Conservation (phyloP, 352 stramenopile genomes). For the Globisporangium megalacanthum region DNA sequence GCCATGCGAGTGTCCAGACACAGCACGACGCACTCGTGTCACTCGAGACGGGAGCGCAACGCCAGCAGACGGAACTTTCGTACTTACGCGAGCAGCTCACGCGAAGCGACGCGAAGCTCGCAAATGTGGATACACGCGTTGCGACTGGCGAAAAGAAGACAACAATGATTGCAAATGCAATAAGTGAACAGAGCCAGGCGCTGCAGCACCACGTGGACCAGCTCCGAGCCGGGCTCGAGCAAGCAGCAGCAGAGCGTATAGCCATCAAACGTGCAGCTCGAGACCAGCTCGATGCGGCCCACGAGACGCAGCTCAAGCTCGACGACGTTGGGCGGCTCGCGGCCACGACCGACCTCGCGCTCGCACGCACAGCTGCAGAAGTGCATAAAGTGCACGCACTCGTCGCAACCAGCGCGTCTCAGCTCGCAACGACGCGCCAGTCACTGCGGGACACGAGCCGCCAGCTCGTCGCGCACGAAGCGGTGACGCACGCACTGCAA, state of each 20-base stretch:
- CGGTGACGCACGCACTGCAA: constrained; percentile 18
- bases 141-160: constrained; percentile 42
- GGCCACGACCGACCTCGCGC: constrained; percentile 30
- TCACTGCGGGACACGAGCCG: constrained; percentile 27
- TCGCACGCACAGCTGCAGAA: constrained; percentile 37
- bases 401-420: constrained; percentile 26
- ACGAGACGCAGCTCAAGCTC: constrained; percentile 47
- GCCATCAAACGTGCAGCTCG: constrained; percentile 29
- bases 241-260: constrained; percentile 28
- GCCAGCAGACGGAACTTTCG: constrained; percentile 30
- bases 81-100: constrained; percentile 22
- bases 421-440: constrained; percentile 41
- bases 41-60: constrained; percentile 20
- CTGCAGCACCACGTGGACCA: constrained; percentile 22
- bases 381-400: constrained; percentile 46
- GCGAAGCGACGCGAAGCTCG: constrained; percentile 27
- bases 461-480: constrained; percentile 29
- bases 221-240: constrained; percentile 22
- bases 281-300: constrained; percentile 31
- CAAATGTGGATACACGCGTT: constrained; percentile 33
- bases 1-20: constrained; percentile 18
- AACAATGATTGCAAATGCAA: constrained; percentile 17
- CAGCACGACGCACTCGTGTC: constrained; percentile 30
- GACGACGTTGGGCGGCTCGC: constrained; percentile 37
- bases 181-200: constrained; percentile 47